Evolutionary conservation across 2,329 filamentous ascomycete genomes (phyloP), one percentile per base, ranked within the genome.

Genomic region (Sclerotinia nivalis): DNA sequence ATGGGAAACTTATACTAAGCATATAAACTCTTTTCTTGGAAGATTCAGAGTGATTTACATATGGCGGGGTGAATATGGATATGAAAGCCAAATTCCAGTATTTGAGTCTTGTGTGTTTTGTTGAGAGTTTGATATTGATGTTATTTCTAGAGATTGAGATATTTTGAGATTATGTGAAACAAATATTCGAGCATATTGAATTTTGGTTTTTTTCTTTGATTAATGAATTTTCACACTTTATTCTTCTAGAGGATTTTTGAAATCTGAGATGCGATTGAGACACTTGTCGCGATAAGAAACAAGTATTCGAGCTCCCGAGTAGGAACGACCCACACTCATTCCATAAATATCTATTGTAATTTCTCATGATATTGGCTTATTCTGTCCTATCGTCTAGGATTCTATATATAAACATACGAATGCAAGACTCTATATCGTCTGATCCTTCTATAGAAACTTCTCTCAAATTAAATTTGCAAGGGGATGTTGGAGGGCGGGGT

Each of bases 101-200:
- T 20, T 49, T 49, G 6, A 31, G 20, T 56, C 22, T 56, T 34
- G 20, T 47, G 43, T 49, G 60, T 62, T 62, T 50, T 37, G 45
- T 62, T 50, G 28, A 22, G 22, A 64, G 47, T 52, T 64, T 50
- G 45, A 52, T 37, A 31, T 31, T 61, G 31, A 50, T 64, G 4
- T 40, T 40, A 25, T 52, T 50, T 64, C 31, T 28, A 13, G 34
- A 18, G 22, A 52, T 50, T 45, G 5, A 25, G 22, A 52, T 25
- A 20, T 37, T 25, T 8, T 18, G 22, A 31, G 31, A 12, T 2
- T 25, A 10, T 52, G 8, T 31, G 37, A 50, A 64, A 40, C 20
- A 15, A 4, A 52, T 10, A 25, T 25, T 37, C 31, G 20, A 60
- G 15, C 10, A 50, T 49, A 13, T 31, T 15, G 9, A 40, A 40